Base-by-base conservation (phyloP, 768 basidiomycete genomes). In the Postia placenta region DNA sequence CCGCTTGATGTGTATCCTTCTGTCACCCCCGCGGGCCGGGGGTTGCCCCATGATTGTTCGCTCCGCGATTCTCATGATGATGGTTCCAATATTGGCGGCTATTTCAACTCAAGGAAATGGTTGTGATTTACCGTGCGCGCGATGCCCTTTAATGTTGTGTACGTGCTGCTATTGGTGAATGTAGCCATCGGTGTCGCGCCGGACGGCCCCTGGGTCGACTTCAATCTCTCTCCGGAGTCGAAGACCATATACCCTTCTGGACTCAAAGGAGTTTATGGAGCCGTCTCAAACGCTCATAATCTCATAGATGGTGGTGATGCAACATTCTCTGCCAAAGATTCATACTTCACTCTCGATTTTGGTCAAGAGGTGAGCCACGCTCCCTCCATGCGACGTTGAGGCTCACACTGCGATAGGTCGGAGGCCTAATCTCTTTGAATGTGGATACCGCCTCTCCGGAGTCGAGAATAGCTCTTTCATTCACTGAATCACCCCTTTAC, bases 401-500 rank as follows among this genome's bases (percentile, higher is more conserved):
- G 6, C 12, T 33, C 20, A 15, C 0, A 11, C 2, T 4, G n/a
- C 35, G 27, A 38, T 52, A 80, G 78, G 74, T 79, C 38, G 79
- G 78, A 2, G 79, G 78, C 0, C 64, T 78, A 24, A 72, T 80
- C 15, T 77, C 78, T 0, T 42, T 80, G 41, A 74, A 67, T 50
- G 66, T 80, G 37, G 61, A 68, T 42, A 53, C 60, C 11, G 52
- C 65, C 12, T 54, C 69, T 0, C 47, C 67, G 0, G 52, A 55
- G 0, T 68, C 76, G 0, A 53, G 70, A 0, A 57, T 79, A 9
- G 70, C 76, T 0, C 71, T 82, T 25, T 74, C 79, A 0, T 82
- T 80, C 67, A 78, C 77, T 1, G 79, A 82, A 52, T 81, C 79
- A 0, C 73, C 79, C 0, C 44, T 66, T 33, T 80, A 78, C 66